Percentiles rank a stretch among this genome's conserved stretches.
Conservation (phyloP, 441 rosid genomes). For the Oxalis stricta region DNA sequence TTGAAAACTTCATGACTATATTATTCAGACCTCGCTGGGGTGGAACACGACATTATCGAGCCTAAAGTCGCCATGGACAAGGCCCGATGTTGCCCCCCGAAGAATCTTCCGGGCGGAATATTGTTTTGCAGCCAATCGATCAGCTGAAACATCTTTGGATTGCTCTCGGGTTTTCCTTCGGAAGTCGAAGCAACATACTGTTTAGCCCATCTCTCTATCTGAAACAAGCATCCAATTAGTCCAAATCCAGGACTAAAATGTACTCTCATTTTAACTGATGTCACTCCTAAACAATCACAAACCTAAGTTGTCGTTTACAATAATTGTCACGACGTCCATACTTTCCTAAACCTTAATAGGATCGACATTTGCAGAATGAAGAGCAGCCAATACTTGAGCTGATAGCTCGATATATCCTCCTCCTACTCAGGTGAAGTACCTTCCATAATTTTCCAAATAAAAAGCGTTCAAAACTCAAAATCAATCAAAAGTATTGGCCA, state of each 20-base stretch:
- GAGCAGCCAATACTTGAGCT: slow-evolving; percentile 61
- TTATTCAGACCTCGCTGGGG: slow-evolving; percentile 72
- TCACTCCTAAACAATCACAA: no score
- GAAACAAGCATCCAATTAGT: slow-evolving; percentile 12
- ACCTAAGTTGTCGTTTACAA: slow-evolving; percentile 72
- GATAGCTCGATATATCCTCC: slow-evolving; percentile 52
- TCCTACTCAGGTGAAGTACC: slow-evolving; percentile 48
- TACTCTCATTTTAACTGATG: no score
- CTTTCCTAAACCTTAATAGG: slow-evolving; percentile 57
- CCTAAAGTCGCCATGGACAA: slow-evolving; percentile 94
- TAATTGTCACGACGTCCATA: slow-evolving; percentile 73
- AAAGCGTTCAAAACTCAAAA: no score
- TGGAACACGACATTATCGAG: slow-evolving; percentile 87
- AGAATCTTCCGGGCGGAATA: slow-evolving; percentile 72
- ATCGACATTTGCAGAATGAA: slow-evolving; percentile 68
- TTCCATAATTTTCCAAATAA: no score
- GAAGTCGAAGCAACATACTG: slow-evolving; percentile 78
- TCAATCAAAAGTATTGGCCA: no score
- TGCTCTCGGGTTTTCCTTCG: slow-evolving; percentile 56
- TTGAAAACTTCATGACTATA: slow-evolving; percentile 4
- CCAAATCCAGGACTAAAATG: no score
- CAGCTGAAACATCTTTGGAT: slow-evolving; percentile 72
- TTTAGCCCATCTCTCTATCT: slow-evolving; percentile 92
- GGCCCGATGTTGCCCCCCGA: slow-evolving; percentile 53
- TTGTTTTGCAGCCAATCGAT: slow-evolving; percentile 53